Percentiles rank a stretch among this genome's conserved stretches.
Conservation (phyloP, 2,329 filamentous ascomycete species). For the Sporothrix dimorphospora region DNA sequence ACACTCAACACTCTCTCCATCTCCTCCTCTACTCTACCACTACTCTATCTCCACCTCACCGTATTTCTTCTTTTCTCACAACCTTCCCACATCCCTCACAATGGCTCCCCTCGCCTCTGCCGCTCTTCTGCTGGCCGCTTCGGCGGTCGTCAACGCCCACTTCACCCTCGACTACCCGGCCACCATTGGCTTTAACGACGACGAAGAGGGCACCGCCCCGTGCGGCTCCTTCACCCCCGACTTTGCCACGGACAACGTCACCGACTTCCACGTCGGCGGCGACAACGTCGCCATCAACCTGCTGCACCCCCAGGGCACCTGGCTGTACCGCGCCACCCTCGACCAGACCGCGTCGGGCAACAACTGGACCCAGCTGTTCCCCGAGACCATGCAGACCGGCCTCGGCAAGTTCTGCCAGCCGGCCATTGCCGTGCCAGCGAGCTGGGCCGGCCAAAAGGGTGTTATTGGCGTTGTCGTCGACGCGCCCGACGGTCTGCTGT, state of each 20-base stretch:
- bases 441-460: slow-evolving; percentile 59
- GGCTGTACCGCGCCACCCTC: slow-evolving; percentile 61
- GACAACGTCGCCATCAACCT: slow-evolving; percentile 54
- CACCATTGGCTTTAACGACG: slow-evolving; percentile 54
- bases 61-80: not conserved
- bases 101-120: slow-evolving; percentile 47
- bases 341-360: slow-evolving; percentile 49
- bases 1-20: not conserved
- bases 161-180: slow-evolving; percentile 55
- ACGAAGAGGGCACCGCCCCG: slow-evolving; percentile 50
- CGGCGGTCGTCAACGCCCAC: slow-evolving; percentile 53
- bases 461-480: slow-evolving; percentile 56
- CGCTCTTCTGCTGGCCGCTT: slow-evolving; percentile 44
- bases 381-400: slow-evolving; percentile 58
- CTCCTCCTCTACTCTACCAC: too few relatives aligned
- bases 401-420: slow-evolving; percentile 59
- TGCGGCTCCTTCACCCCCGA: slow-evolving; percentile 59
- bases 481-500: slow-evolving; percentile 60
- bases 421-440: slow-evolving; percentile 50
- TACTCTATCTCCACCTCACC: not conserved
- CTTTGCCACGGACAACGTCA: slow-evolving; percentile 44
- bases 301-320: slow-evolving; percentile 57
- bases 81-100: not conserved
- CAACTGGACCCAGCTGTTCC: slow-evolving; percentile 60
- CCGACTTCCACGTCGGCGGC: slow-evolving; percentile 61